Evolutionary conservation across 2,329 filamentous ascomycete genomes (phyloP).

Genomic region (Pseudopyrenochaeta lycopersici): DNA sequence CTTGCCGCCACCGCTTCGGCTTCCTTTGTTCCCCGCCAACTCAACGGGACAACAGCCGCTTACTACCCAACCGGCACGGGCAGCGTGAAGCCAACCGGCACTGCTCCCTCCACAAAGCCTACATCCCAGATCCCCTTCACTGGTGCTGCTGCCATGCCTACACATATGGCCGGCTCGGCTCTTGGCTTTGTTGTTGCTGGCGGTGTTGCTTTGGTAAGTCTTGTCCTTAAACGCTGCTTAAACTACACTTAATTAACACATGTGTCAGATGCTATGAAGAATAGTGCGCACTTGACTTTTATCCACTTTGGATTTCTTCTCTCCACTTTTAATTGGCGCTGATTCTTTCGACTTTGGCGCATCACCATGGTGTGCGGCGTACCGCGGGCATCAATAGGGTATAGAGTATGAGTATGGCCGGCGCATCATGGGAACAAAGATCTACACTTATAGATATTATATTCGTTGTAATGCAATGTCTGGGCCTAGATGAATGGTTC

Average conservation of each 20-base stretch:
- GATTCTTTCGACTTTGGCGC: constrained; percentile 7
- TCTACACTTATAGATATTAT: too few species aligned
- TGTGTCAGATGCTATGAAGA: constrained; percentile 8
- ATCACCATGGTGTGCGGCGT: constrained; percentile 5
- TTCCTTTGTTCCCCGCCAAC: constrained; percentile 19
- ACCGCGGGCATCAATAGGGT: not conserved
- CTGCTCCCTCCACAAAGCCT: constrained; percentile 15
- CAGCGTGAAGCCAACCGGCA: constrained; percentile 14
- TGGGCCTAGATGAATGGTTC: too few species aligned
- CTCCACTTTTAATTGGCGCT: constrained; percentile 5
- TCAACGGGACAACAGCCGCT: constrained; percentile 34
- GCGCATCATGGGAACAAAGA: constrained; percentile 1
- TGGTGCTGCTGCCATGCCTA: constrained; percentile 31
- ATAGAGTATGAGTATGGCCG: constrained; percentile 5
- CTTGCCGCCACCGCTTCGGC: constrained; percentile 40
- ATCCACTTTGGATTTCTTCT: not conserved
- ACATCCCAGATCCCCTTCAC: constrained; percentile 35
- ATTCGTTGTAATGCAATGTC: too few species aligned
- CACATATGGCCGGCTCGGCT: constrained; percentile 33
- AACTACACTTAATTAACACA: not conserved
- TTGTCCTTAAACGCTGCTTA: not conserved
- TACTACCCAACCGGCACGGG: constrained; percentile 38
- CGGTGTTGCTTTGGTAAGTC: constrained; percentile 42
- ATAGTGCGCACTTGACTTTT: not conserved
- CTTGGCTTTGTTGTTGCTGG: constrained; percentile 40